Evolutionary conservation across 257 asterid species (phyloP), one percentile per base, ranked within the genome.

Genomic region (Solanum okadae): DNA sequence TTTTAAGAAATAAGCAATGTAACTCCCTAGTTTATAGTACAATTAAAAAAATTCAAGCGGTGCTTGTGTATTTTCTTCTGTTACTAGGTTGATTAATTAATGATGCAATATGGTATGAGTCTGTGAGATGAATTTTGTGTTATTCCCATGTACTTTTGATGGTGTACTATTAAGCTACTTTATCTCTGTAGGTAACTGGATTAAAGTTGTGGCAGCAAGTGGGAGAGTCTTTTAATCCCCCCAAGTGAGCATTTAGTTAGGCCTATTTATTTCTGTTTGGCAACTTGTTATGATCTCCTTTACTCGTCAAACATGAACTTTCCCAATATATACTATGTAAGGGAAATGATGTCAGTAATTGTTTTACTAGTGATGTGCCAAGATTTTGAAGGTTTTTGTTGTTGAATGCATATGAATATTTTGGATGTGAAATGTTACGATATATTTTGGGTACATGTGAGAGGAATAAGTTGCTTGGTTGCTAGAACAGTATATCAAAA

Each of bases 221-320:
- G 65, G 99, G 99, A 84, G 99, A 96, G 90, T 95, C 95, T 23
- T 95, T 96, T 84, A 95, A 94, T 87, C 98, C 99, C 90, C 98
- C 98, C 88, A 95, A 96, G 98, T 95, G 91, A 92, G 98, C 42
- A 59, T 89, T 31, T 71, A 71, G 40, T 72, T 72, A 22, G 27
- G 38, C 79, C 44, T 72, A 2, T 34, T 72, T 72, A 34, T 33
- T 72, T 72, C 15, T 72, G 4, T 72, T 23, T 72, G 44, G 25
- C 15, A 18, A 72, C 78, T 33, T 33, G 42, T 31, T 72, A 33
- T 33, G 79, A 72, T 70, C 44, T 33, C 15, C 40, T 33, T 31
- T 72, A 18, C 44, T 72, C 44, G 8, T 18, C 79, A 72, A 18
- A 40, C 79, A 33, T 72, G 15, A 72, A 72, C 1, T 33, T 34